Evolutionary conservation across 208 protist genomes (phyloP).

Genomic region (Porcisia hertigi): DNA sequence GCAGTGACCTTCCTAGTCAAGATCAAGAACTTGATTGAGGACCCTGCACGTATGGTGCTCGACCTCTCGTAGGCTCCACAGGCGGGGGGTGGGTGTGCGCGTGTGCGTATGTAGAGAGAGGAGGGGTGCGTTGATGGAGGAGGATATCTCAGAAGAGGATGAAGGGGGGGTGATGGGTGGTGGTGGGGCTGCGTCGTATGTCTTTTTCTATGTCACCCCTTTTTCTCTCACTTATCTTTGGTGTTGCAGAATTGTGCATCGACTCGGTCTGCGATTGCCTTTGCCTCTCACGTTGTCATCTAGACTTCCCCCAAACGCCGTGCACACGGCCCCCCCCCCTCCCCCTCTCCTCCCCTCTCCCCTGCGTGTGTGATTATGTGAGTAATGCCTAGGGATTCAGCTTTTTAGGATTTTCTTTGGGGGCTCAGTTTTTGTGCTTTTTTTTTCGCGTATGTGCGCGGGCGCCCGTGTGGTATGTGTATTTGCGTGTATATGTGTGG

Average conservation of each 20-base stretch:
- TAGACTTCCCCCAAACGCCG: neutral
- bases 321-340: neutral
- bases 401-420: neutral
- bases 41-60: slow-evolving; percentile 94
- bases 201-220: neutral
- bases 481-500: neutral
- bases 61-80: slow-evolving; percentile 68
- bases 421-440: neutral
- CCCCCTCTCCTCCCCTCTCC: neutral
- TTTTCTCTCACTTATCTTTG: neutral
- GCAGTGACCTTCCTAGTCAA: slow-evolving; percentile 98
- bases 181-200: neutral
- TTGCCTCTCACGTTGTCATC: neutral
- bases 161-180: slow-evolving; percentile 6
- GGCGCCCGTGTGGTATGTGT: neutral
- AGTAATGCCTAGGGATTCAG: neutral
- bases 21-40: slow-evolving; percentile 97
- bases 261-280: neutral
- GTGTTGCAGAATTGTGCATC: neutral
- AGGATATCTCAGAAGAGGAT: neutral
- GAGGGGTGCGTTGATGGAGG: neutral
- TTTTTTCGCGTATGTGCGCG: too few relatives aligned
- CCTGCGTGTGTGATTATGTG: neutral
- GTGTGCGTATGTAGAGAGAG: neutral
- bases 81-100: neutral